A percentile compares a stretch with the other conserved stretches of the same genome.
These are phyloP conservation scores for Cryphonectria japonica DNA, from an alignment of 2,329 filamentous ascomycete species.

Conservation along the genomic window DNA sequence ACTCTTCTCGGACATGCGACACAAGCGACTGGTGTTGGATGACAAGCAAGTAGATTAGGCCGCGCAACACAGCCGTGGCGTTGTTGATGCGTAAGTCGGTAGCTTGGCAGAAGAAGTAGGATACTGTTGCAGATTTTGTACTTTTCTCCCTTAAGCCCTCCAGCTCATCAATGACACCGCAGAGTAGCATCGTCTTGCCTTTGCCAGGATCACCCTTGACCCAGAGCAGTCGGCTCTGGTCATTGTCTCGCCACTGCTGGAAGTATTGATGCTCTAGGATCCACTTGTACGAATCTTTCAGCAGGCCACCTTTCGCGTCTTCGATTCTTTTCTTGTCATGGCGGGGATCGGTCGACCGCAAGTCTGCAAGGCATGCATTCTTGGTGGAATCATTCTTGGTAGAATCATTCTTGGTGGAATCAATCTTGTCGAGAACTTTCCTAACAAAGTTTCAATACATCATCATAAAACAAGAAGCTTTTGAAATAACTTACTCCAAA, in stretches of 20 bases:
- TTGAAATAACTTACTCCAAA: too few relatives aligned
- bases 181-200: slow-evolving; percentile 43
- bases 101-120: slow-evolving; percentile 50
- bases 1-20: slow-evolving; percentile 39
- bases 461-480: too few relatives aligned
- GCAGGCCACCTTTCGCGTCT: slow-evolving; percentile 33
- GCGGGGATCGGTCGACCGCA: slow-evolving; percentile 28
- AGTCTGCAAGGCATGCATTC: too few relatives aligned
- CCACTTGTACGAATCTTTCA: slow-evolving; percentile 40
- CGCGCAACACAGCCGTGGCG: slow-evolving; percentile 45
- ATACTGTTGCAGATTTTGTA: slow-evolving; percentile 15
- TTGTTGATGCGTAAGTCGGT: slow-evolving; percentile 43
- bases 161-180: slow-evolving; percentile 36
- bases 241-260: slow-evolving; percentile 33
- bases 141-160: too few relatives aligned
- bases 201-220: slow-evolving; percentile 42
- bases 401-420: too few relatives aligned
- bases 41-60: slow-evolving; percentile 47
- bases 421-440: too few relatives aligned
- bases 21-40: slow-evolving; percentile 40
- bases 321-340: slow-evolving; percentile 33
- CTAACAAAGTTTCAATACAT: too few relatives aligned
- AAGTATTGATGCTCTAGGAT: slow-evolving; percentile 38
- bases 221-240: slow-evolving; percentile 37
- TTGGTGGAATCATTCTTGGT: too few relatives aligned